Conservation (phyloP, 495 filamentous ascomycete species). For the Darksidea phi region DNA sequence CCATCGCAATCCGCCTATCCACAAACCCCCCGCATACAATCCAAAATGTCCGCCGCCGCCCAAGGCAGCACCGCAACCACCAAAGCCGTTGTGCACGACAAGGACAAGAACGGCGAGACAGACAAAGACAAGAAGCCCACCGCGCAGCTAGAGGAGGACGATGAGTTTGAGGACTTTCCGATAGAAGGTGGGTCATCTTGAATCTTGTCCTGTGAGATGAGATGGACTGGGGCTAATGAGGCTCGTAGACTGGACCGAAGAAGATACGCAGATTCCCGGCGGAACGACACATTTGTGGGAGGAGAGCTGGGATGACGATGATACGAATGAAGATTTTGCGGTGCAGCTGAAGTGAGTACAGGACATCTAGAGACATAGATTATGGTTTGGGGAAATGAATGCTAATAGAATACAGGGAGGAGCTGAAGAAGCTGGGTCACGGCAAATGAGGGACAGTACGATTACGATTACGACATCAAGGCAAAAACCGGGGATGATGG, state of each 20-base stretch:
- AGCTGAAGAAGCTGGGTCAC: slow-evolving; percentile 78
- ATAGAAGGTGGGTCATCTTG: slow-evolving; percentile 69
- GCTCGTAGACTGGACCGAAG: slow-evolving; percentile 75
- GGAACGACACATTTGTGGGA: slow-evolving; percentile 88
- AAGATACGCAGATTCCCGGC: slow-evolving; percentile 76
- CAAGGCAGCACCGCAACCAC: slow-evolving; percentile 35
- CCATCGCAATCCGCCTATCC: no score
- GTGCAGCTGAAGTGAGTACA: slow-evolving; percentile 82
- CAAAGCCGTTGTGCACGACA: slow-evolving; percentile 38
- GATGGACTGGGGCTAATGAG: background rate
- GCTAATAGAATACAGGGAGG: slow-evolving; percentile 61
- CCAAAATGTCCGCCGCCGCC: slow-evolving; percentile 46
- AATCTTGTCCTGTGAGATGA: background rate
- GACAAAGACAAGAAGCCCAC: slow-evolving; percentile 53
- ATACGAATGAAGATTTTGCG: slow-evolving; percentile 94
- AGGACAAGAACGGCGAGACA: slow-evolving; percentile 44
- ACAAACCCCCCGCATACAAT: background rate
- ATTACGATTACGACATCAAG: no score
- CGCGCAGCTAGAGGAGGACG: slow-evolving; percentile 85
- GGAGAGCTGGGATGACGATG: slow-evolving; percentile 99
- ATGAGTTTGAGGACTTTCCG: slow-evolving; percentile 99
- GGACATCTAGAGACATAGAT: background rate
- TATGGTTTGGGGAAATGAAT: slow-evolving; percentile 2
- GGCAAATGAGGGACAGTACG: background rate
- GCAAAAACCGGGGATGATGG: no score